Base-by-base conservation (phyloP, 345 rosid genomes). In the Firmiana major region DNA sequence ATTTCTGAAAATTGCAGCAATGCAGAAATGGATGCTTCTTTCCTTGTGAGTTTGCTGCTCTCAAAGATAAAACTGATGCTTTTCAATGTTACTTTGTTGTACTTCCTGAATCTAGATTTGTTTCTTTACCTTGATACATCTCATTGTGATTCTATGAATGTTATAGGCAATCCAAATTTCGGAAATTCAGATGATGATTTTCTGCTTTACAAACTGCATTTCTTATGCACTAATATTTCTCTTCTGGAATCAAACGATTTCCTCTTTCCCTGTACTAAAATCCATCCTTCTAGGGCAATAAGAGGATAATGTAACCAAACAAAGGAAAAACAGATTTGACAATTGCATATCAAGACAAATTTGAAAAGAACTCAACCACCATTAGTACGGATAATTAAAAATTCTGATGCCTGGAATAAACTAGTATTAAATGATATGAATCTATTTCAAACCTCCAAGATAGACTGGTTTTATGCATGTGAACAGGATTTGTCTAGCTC, bases 11-110 rank as follows among this genome's bases (percentile, higher is more conserved):
- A 24, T 53, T n/a, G 69, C 75, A 64, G 65, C 54, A 57, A 38
- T 17, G 66, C 8, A 63, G 34, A 70, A 46, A 21, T 45, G 5
- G 69, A 36, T 28, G 42, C 65, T 51, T 69, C 34, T 54, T 68
- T 26, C 11, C 28, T 67, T 73, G 81, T 78, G 81, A 78, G 79
- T 81, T 54, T 38, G 79, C 69, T 76, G 16, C 54, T 68, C 38
- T 26, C 17, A 21, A 4, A 16, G 21, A 7, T 10, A 31, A 15
- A 28, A 31, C 2, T 36, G n/a, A 51, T 72, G 62, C 31, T 54
- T 55, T 72, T n/a, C 34, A 9, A 17, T 46, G 36, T 1, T 31
- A 31, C 34, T 58, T 21, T 77, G 63, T 73, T 73, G 75, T 73
- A 38, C 16, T 77, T 8, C 54, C 77, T 53, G 64, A 36, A 34